A percentile compares a stretch with the other conserved stretches of the same genome.
Evolutionary conservation across 2,329 filamentous ascomycete genomes (phyloP).

Genomic region (Grosmannia serpens): DNA sequence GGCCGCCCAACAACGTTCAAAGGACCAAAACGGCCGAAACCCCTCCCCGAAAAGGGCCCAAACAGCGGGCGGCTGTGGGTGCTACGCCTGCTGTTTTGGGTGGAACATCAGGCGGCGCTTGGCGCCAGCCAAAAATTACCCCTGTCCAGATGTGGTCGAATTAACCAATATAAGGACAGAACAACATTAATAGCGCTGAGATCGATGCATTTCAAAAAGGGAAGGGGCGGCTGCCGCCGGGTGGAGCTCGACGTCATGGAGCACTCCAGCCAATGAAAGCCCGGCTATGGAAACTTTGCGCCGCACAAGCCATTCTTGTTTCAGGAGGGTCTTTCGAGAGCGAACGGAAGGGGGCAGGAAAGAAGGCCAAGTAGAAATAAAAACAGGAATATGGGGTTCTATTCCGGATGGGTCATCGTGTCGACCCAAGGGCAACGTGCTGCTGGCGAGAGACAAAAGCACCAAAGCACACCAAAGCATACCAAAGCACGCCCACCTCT

Average conservation of each 20-base stretch:
- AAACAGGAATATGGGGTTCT: neutral
- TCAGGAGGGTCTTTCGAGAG: constrained; percentile 3
- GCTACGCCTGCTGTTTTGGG: neutral
- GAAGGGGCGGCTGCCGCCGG: constrained; percentile 10
- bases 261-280: constrained; percentile 4
- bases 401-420: neutral
- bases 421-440: neutral
- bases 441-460: neutral
- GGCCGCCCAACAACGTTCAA: neutral
- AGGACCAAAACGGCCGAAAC: neutral
- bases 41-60: too few species aligned
- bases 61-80: neutral
- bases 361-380: neutral
- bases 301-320: constrained; percentile 7
- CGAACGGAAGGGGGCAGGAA: constrained; percentile 4
- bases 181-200: neutral
- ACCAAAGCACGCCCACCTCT: too few species aligned
- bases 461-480: too few species aligned
- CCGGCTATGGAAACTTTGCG: neutral
- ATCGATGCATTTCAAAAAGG: neutral
- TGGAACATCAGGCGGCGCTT: neutral
- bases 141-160: neutral
- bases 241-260: constrained; percentile 13
- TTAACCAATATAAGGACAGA: neutral
- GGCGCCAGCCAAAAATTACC: neutral